These are phyloP conservation scores for Castanea crenata DNA, from an alignment of 306 rosid species.

Conservation along the genomic window DNA sequence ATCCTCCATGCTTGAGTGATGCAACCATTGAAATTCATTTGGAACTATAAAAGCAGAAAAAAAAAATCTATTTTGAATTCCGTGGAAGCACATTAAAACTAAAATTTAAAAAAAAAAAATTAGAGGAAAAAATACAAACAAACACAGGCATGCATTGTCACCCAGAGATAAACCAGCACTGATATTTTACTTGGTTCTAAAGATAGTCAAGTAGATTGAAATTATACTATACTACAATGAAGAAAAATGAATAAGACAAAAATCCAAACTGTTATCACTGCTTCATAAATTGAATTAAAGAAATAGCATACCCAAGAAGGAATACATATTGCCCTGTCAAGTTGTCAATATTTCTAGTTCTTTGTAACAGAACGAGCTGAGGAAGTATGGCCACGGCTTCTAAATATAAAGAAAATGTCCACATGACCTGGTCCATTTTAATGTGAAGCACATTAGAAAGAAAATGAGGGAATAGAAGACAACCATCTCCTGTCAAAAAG, in stretches of 20 bases:
- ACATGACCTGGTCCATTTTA: constrained; percentile 61
- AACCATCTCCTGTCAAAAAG: constrained; percentile 4
- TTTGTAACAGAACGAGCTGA: constrained; percentile 74
- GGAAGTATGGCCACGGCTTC: constrained; percentile 97
- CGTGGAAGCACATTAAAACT: background rate
- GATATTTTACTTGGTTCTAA: background rate
- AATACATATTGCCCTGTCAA: constrained; percentile 87
- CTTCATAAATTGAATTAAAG: background rate
- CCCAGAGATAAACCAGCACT: background rate
- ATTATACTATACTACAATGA: background rate
- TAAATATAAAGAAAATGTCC: constrained; percentile 84
- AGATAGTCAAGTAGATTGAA: background rate
- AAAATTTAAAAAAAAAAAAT: background rate
- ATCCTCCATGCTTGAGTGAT: background rate
- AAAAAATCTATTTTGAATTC: background rate
- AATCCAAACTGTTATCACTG: background rate
- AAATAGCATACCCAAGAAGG: constrained; percentile 71
- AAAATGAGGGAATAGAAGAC: background rate
- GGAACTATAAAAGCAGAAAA: background rate
- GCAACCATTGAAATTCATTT: background rate
- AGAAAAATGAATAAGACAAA: constrained; percentile 7
- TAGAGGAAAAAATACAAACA: background rate
- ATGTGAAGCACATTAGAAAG: constrained; percentile 21
- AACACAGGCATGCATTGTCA: background rate
- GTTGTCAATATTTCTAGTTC: constrained; percentile 91